Evolutionary conservation across 495 filamentous ascomycete species (phyloP).

Genomic region (Thermothielavioides terrestris): DNA sequence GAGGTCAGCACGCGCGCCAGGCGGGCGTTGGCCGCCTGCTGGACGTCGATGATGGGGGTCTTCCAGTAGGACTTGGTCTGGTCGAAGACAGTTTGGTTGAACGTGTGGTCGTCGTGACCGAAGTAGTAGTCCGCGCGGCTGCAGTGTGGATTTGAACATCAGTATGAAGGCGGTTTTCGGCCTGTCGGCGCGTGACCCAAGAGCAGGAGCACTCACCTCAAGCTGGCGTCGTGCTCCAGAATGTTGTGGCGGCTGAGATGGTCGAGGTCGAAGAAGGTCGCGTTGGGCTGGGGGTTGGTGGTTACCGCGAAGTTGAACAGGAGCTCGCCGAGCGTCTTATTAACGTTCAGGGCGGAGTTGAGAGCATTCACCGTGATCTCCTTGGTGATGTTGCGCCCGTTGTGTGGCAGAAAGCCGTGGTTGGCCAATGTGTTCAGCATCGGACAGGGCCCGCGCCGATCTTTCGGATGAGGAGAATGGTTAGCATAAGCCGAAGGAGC

Average conservation of each 20-base stretch:
- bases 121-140: conserved; percentile 39
- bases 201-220: conserved; percentile 30
- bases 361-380: conserved; percentile 31
- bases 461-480: too few species aligned
- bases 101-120: conserved; percentile 34
- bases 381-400: conserved; percentile 31
- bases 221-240: conserved; percentile 45
- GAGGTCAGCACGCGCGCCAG: conserved; percentile 38
- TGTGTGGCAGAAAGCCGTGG: conserved; percentile 30
- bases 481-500: too few species aligned
- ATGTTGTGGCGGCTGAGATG: conserved; percentile 35
- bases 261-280: conserved; percentile 42
- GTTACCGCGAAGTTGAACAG: conserved; percentile 37
- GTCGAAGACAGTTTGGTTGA: conserved; percentile 41
- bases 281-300: conserved; percentile 42
- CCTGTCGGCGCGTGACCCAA: too few species aligned
- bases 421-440: conserved; percentile 36
- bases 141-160: not conserved
- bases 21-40: conserved; percentile 37
- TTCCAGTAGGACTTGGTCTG: conserved; percentile 38
- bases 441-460: conserved; percentile 31
- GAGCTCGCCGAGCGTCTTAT: conserved; percentile 20
- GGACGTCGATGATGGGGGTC: conserved; percentile 25
- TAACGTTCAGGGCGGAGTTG: conserved; percentile 36
- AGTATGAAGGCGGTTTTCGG: too few species aligned